Conservation (phyloP, 108 stramenopile species). For the Pseudonitzschia pungens region DNA sequence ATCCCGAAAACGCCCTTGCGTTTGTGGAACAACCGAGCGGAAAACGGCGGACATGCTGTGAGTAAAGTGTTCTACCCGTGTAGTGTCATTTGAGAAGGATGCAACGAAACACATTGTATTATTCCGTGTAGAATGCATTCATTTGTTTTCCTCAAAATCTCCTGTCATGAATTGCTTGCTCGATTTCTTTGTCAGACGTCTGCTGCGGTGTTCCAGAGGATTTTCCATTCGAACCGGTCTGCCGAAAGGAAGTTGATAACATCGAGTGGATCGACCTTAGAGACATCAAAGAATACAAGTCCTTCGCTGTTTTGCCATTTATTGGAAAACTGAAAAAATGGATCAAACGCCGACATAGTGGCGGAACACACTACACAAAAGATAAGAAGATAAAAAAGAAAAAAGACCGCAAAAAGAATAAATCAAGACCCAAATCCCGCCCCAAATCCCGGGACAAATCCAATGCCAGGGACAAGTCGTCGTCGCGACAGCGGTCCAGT, state of each 20-base stretch:
- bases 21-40: constrained; percentile 56
- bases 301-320: constrained; percentile 77
- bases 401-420: constrained; percentile 19
- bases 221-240: constrained; percentile 84
- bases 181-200: constrained; percentile 22
- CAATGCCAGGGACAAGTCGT: constrained; percentile 13
- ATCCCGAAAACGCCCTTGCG: constrained; percentile 45
- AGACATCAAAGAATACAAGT: constrained; percentile 45
- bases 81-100: too few relatives aligned
- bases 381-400: constrained; percentile 26
- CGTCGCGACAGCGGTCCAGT: neutral
- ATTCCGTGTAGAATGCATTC: neutral
- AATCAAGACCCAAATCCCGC: constrained; percentile 25
- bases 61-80: neutral
- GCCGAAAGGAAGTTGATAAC: constrained; percentile 77
- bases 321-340: constrained; percentile 59
- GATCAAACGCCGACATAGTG: constrained; percentile 42
- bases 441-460: constrained; percentile 36
- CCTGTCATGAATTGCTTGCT: neutral
- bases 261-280: constrained; percentile 53
- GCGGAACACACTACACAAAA: neutral
- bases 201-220: constrained; percentile 78
- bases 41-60: constrained; percentile 72
- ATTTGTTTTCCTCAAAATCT: neutral
- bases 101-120: too few relatives aligned